Conservation (phyloP, 163 green algal species). For the Volvox carteri region DNA sequence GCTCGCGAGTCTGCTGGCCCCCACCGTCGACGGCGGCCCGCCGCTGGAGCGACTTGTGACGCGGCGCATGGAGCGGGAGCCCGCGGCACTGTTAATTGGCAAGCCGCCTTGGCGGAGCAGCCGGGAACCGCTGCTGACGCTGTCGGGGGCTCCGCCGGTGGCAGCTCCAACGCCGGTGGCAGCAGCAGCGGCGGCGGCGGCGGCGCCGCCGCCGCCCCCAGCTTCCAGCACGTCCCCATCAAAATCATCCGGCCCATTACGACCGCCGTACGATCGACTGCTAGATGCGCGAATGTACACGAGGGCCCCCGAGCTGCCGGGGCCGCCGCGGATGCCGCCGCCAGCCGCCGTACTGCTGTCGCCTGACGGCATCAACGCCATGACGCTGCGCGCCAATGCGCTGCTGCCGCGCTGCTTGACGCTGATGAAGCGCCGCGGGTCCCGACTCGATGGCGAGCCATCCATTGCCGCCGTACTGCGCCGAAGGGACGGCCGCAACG, state of each 20-base stretch:
- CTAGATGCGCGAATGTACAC: not conserved
- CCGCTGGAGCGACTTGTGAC: not conserved
- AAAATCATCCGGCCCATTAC: not conserved
- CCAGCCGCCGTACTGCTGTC: not conserved
- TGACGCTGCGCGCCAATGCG: not conserved
- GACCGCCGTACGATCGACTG: constrained; percentile 28
- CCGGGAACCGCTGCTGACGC: not conserved
- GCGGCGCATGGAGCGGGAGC: not conserved
- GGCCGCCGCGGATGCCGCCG: not conserved
- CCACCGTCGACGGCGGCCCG: not conserved
- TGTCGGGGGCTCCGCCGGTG: not conserved
- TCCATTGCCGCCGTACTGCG: not conserved
- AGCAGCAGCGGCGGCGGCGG: not conserved
- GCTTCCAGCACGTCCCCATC: not conserved
- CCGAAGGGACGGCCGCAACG: not conserved
- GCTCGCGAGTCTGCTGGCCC: not conserved
- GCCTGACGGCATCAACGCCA: not conserved
- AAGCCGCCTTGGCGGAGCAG: not conserved
- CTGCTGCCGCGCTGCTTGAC: constrained; percentile 5
- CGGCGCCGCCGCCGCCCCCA: not conserved
- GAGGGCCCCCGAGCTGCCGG: not conserved
- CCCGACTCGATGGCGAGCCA: not conserved
- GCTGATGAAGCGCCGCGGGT: constrained; percentile 44
- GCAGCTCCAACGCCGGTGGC: not conserved
- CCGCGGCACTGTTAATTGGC: not conserved